Base-by-base conservation (phyloP, 306 rosid genomes). In the Cicer pinnatifidum region DNA sequence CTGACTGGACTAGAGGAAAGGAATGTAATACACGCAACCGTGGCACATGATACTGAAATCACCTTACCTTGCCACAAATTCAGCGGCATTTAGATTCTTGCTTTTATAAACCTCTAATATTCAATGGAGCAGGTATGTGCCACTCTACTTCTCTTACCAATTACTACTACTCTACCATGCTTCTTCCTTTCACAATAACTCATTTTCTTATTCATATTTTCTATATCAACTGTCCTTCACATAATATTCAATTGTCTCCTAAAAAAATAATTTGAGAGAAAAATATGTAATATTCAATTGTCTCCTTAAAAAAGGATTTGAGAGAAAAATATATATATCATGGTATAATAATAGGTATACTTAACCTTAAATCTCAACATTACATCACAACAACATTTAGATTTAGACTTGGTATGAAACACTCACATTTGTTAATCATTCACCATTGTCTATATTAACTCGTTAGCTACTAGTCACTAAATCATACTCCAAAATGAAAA, bases 1-100 rank as follows among this genome's bases (percentile, higher is more conserved):
- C 35, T 28, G 35, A 28, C 35, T 28, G 35, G 5, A 28, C 35
- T 28, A 3, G 35, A 28, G 5, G 35, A 28, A 28, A 28, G 5
- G 44, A 73, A 69, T 73, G 51, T 37, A 50, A 71, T n/a, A 75
- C 84, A 83, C 86, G 86, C 86, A 83, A 83, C 82, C 64, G 9
- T 39, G 45, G 11, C 71, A 69, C 86, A 71, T 71, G 75, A 50
- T 40, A 5, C 35, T 59, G 73, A 80, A 52, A 75, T 83, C 76
- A 75, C 62, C 78, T 40, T 56, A 39, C 61, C 77, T 40, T 65
- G 28, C 75, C 85, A 71, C 45, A 44, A 53, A 78, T 54, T 64
- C 76, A 44, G 67, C 35, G 60, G 75, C 53, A 69, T 57, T 48
- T 78, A 60, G 78, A 69, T 75, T 62, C 86, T 82, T 69, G 70